Conservation (phyloP, 2,329 filamentous ascomycete genomes). For the Diaporthe amygdali region DNA sequence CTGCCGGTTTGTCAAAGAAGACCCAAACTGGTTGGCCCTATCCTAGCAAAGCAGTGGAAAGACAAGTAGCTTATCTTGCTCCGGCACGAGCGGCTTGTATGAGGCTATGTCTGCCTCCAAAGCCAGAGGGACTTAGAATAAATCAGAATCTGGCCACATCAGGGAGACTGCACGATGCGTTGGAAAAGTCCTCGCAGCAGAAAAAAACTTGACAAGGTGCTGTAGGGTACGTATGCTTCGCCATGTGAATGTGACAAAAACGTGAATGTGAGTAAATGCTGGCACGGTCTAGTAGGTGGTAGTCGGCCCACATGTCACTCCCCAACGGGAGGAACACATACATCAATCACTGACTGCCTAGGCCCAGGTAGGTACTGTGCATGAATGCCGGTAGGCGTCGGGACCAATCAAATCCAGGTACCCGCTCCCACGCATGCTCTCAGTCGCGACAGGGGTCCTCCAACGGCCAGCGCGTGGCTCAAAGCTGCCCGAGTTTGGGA, state of each 20-base stretch:
- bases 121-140: no score
- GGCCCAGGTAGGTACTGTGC: not conserved
- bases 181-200: not conserved
- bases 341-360: not conserved
- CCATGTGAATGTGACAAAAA: slow-evolving; percentile 17
- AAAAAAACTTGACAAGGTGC: not conserved
- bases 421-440: slow-evolving; percentile 10
- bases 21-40: not conserved
- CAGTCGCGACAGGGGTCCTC: slow-evolving; percentile 28
- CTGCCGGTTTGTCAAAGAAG: not conserved
- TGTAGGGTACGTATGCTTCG: not conserved
- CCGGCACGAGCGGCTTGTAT: not conserved
- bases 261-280: not conserved
- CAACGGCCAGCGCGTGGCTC: slow-evolving; percentile 18
- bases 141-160: no score
- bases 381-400: not conserved
- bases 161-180: not conserved
- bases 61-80: no score
- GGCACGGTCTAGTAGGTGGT: not conserved
- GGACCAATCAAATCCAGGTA: slow-evolving; percentile 13
- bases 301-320: not conserved
- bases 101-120: not conserved
- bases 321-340: not conserved
- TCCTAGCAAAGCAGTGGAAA: not conserved
- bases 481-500: slow-evolving; percentile 19